phyloP scores from a whole-genome alignment of 192 early-diverging fungal species.

The Allomyces macrogynus region DNA sequence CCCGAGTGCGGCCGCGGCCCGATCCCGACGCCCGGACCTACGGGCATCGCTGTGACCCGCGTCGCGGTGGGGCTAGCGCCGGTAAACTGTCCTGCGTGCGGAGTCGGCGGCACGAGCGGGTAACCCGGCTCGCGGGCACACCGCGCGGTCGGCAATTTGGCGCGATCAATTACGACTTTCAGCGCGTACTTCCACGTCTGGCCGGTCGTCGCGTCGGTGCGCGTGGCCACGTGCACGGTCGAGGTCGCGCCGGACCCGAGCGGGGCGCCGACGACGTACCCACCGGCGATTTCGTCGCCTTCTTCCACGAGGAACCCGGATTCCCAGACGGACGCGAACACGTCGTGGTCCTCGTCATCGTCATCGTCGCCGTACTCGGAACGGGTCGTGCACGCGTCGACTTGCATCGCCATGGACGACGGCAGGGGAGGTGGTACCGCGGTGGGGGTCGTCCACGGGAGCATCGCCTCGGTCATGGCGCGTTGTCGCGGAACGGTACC shows the following conservation, averaged over 20 bases:
- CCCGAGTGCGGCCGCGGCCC: not conserved
- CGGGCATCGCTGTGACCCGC: not conserved
- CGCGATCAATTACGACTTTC: not conserved
- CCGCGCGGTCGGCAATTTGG: not conserved
- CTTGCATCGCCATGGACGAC: too few relatives aligned
- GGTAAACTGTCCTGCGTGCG: not conserved
- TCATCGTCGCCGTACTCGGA: not conserved
- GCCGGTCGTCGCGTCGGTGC: not conserved
- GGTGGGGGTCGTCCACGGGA: not conserved
- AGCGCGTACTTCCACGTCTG: not conserved
- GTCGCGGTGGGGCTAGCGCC: not conserved
- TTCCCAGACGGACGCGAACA: not conserved
- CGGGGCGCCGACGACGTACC: not conserved
- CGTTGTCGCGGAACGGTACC: too few relatives aligned
- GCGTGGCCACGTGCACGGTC: not conserved
- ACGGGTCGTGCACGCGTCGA: not conserved
- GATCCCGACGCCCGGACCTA: not conserved
- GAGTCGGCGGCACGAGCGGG: too few relatives aligned
- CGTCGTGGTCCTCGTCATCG: not conserved
- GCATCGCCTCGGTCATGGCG: too few relatives aligned
- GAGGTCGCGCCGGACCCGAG: not conserved
- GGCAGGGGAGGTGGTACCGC: not conserved
- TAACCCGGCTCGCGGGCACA: too few relatives aligned
- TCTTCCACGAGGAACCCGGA: not conserved
- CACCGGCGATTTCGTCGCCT: not conserved